phyloP scores from a whole-genome alignment of 2,329 filamentous ascomycete species.

The Diaporthe eres region DNA sequence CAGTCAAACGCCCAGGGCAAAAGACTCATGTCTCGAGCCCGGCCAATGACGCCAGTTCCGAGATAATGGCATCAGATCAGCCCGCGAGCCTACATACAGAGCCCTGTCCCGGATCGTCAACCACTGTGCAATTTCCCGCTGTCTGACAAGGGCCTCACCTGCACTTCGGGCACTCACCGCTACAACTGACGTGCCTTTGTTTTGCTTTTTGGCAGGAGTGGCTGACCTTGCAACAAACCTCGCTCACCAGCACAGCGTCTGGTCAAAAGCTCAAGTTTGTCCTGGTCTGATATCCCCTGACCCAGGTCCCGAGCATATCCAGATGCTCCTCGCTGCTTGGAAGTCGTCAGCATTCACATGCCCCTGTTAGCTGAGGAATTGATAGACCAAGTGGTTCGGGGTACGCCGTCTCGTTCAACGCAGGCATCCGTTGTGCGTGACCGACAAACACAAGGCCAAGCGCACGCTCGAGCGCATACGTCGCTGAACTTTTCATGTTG shows the following conservation, averaged over 20 bases:
- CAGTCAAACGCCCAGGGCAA: background rate
- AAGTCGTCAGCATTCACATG: background rate
- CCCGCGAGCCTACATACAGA: background rate
- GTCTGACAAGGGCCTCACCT: slow-evolving; percentile 10
- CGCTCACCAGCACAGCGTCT: background rate
- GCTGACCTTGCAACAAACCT: background rate
- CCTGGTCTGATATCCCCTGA: background rate
- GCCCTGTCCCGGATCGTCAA: slow-evolving; percentile 1
- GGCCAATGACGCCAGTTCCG: slow-evolving; percentile 28
- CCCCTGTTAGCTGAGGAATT: background rate
- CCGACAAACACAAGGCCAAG: background rate
- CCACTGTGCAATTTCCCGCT: slow-evolving; percentile 7
- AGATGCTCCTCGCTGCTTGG: background rate
- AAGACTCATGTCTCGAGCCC: slow-evolving; percentile 14
- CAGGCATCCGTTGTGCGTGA: background rate
- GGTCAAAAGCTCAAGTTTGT: background rate
- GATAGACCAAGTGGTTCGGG: background rate
- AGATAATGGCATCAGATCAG: slow-evolving; percentile 23
- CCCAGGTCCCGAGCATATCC: background rate
- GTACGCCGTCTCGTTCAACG: background rate
- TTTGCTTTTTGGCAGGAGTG: slow-evolving; percentile 1
- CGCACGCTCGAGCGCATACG: background rate
- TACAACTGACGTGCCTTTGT: background rate
- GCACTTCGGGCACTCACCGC: slow-evolving; percentile 6
- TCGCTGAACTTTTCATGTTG: background rate